A percentile compares a stretch with the other conserved stretches of the same genome.
These are phyloP conservation scores for Parasarocladium wereldwijsianum DNA, from an alignment of 2,329 filamentous ascomycete genomes.

Conservation along the genomic window DNA sequence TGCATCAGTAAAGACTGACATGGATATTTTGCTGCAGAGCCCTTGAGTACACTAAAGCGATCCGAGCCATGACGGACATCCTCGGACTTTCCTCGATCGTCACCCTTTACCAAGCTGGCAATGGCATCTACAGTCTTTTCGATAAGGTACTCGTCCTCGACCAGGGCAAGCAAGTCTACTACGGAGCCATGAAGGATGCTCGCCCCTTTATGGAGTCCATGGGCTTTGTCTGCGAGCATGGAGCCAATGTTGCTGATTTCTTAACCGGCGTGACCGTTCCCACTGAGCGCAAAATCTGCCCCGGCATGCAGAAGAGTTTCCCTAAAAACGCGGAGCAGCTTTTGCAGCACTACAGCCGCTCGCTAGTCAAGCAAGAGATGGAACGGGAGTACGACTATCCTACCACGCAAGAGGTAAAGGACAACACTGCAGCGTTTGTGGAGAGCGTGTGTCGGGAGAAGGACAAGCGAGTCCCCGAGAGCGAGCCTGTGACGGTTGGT, in stretches of 20 bases:
- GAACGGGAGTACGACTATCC: slow-evolving; percentile 42
- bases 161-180: slow-evolving; percentile 50
- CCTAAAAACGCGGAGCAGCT: slow-evolving; percentile 31
- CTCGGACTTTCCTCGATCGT: slow-evolving; percentile 45
- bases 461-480: slow-evolving; percentile 33
- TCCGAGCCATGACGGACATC: slow-evolving; percentile 50
- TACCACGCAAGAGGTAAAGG: slow-evolving; percentile 27
- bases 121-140: slow-evolving; percentile 54
- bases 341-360: slow-evolving; percentile 33
- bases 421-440: slow-evolving; percentile 37
- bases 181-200: slow-evolving; percentile 43
- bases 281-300: slow-evolving; percentile 48
- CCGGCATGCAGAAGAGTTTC: slow-evolving; percentile 22
- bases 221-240: slow-evolving; percentile 47
- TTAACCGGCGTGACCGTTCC: slow-evolving; percentile 52
- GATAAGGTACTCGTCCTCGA: slow-evolving; percentile 58
- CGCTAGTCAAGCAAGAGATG: slow-evolving; percentile 34
- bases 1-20: background rate
- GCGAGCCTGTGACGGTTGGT: slow-evolving; percentile 39
- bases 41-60: slow-evolving; percentile 42
- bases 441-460: slow-evolving; percentile 38
- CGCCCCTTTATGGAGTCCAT: slow-evolving; percentile 48
- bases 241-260: slow-evolving; percentile 51
- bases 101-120: slow-evolving; percentile 55
- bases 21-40: slow-evolving; percentile 16